phyloP scores from a whole-genome alignment of 106 monocot genomes.

The Allium fistulosum region DNA sequence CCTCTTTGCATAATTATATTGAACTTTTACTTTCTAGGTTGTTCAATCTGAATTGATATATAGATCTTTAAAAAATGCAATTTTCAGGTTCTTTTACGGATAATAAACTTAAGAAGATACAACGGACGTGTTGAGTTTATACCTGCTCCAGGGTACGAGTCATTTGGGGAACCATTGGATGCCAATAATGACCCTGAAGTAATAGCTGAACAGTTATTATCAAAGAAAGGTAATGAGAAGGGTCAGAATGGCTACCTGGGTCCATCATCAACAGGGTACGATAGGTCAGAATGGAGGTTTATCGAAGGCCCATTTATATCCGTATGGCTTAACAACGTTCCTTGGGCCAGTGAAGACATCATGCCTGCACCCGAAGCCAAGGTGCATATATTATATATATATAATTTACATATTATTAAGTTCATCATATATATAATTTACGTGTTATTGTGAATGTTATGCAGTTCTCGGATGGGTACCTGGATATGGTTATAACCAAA shows the following conservation, averaged over 20 bases:
- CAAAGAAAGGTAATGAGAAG: neutral
- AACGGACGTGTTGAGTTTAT: conserved; percentile 47
- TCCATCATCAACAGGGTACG: conserved; percentile 22
- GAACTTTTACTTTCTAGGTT: too few species aligned
- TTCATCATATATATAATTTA: neutral
- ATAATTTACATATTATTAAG: neutral
- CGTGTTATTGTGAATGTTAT: neutral
- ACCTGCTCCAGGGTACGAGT: conserved; percentile 71
- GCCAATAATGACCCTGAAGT: conserved; percentile 1
- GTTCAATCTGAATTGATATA: too few species aligned
- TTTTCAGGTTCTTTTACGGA: conserved; percentile 40
- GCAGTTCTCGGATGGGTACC: conserved; percentile 93
- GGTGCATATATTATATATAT: conserved; percentile 16
- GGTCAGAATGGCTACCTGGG: conserved; percentile 45
- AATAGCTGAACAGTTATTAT: neutral
- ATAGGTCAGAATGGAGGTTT: conserved; percentile 54
- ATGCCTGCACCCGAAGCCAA: conserved; percentile 81
- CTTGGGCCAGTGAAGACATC: conserved; percentile 47
- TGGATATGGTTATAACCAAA: conserved; percentile 57
- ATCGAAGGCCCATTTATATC: conserved; percentile 67
- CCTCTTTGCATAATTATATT: too few species aligned
- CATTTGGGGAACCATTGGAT: conserved; percentile 35
- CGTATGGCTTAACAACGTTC: conserved; percentile 71
- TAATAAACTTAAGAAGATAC: conserved; percentile 57
- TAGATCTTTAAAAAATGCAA: neutral